Evolutionary conservation across 2,329 filamentous ascomycete species (phyloP), one percentile per base, ranked within the genome.

Genomic region (Botrytis deweyae): DNA sequence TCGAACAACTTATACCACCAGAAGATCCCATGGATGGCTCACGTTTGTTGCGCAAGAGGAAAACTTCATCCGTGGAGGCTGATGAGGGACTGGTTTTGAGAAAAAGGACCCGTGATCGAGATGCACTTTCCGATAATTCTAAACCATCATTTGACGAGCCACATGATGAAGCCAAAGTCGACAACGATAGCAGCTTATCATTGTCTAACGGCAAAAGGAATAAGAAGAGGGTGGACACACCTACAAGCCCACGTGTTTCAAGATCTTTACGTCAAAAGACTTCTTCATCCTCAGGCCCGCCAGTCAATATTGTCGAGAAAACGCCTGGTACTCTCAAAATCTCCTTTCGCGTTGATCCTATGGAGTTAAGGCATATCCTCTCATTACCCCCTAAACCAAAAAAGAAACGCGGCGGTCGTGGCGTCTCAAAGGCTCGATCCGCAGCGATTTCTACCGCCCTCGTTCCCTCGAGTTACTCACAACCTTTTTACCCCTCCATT

Each of bases 11-110:
- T 18, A 90, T 92, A 55, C 85, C 92, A 72, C 89, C 92, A 71
- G 91, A 92, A 75, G 92, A 94, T 79, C 87, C 91, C 12, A 86
- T 92, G 84, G 92, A 95, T 82, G 92, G 91, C 64, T 91, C 93
- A 14, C 91, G 94, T 71, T 88, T 92, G 46, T 84, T 97, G 74
- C 88, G 95, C 75, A 97, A 97, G 83, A 90, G 95, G 72, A 97
- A 95, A 82, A 91, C 93, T 29, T 94, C 93, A 1, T 92, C 92
- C 4, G 85, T 79, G 22, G 90, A 91, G 67, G 85, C 84, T 76
- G 85, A 93, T 76, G 87, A 92, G 77, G 84, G 85, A 68, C 75
- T 76, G 25, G 82, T 85, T 74, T 84, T 85, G 0, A 86, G 87
- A 75, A 91, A 89, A 80, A 85, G 89, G 72, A 78, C 74, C 70